Percentiles rank a stretch among this genome's conserved stretches.
phyloP scores from a whole-genome alignment of 2,329 filamentous ascomycete species.

The Fusarium cicatricum region DNA sequence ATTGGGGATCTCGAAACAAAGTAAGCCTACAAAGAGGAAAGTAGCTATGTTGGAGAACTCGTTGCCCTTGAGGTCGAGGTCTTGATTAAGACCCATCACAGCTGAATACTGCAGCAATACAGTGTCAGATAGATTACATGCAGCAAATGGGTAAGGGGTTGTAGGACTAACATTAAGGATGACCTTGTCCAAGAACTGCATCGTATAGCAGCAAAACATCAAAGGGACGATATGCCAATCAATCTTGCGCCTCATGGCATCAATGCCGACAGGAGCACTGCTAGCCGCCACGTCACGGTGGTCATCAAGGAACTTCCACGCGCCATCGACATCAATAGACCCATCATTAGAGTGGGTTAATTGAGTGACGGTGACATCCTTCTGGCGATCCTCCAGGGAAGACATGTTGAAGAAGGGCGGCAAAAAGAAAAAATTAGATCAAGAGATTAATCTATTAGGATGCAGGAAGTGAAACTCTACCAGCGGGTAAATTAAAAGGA shows the following conservation, averaged over 20 bases:
- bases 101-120: constrained; percentile 62
- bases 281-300: constrained; percentile 50
- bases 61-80: constrained; percentile 62
- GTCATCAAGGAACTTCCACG: constrained; percentile 56
- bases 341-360: constrained; percentile 1
- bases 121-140: constrained; percentile 1
- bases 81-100: constrained; percentile 68
- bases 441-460: not conserved
- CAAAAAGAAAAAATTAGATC: not conserved
- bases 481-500: not conserved
- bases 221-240: constrained; percentile 67
- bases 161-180: constrained; percentile 62
- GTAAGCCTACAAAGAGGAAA: constrained; percentile 68
- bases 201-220: constrained; percentile 68
- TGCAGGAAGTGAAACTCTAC: not conserved
- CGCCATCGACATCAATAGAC: constrained; percentile 50
- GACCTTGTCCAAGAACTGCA: constrained; percentile 72
- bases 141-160: not conserved
- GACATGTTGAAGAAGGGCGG: constrained; percentile 14
- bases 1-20: constrained; percentile 67
- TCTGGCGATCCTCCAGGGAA: constrained; percentile 10
- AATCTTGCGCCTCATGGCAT: constrained; percentile 61
- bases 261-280: constrained; percentile 51
- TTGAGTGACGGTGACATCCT: constrained; percentile 17
- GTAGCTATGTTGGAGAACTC: constrained; percentile 70